Percentiles rank a stretch among this genome's conserved stretches.
Conservation (phyloP, 2,329 filamentous ascomycete genomes). For the Juglanconis sp. region DNA sequence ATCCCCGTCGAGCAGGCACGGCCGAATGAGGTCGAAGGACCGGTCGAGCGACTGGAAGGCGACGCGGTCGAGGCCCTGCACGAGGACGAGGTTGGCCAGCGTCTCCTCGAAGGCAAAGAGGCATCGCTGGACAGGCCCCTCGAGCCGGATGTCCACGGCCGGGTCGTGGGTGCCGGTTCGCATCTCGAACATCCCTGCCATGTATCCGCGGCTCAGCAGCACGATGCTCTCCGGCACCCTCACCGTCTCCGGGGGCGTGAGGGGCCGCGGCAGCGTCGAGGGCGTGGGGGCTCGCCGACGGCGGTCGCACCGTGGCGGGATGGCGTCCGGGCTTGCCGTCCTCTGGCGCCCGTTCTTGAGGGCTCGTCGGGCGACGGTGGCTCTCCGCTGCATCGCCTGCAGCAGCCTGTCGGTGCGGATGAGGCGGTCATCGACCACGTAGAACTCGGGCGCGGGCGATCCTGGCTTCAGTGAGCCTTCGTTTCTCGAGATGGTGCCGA, state of each 20-base stretch:
- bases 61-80: not conserved
- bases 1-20: constrained; percentile 1
- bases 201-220: constrained; percentile 3
- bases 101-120: constrained; percentile 11
- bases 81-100: constrained; percentile 9
- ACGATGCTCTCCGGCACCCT: constrained; percentile 10
- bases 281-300: no score
- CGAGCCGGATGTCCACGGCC: constrained; percentile 4
- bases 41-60: constrained; percentile 10
- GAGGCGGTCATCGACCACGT: constrained; percentile 9
- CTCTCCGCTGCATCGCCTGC: constrained; percentile 11
- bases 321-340: no score
- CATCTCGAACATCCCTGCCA: constrained; percentile 1
- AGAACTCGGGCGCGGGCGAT: not conserved
- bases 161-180: not conserved
- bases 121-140: constrained; percentile 8
- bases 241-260: not conserved
- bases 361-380: constrained; percentile 5
- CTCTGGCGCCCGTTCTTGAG: not conserved
- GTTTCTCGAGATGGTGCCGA: constrained; percentile 1
- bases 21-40: constrained; percentile 6
- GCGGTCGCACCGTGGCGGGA: no score
- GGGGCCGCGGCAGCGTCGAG: not conserved
- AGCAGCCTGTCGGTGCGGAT: constrained; percentile 10
- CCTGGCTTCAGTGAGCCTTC: not conserved